These are phyloP conservation scores for Escovopsis sp. DNA, from an alignment of 2,329 filamentous ascomycete genomes.

Conservation along the genomic window DNA sequence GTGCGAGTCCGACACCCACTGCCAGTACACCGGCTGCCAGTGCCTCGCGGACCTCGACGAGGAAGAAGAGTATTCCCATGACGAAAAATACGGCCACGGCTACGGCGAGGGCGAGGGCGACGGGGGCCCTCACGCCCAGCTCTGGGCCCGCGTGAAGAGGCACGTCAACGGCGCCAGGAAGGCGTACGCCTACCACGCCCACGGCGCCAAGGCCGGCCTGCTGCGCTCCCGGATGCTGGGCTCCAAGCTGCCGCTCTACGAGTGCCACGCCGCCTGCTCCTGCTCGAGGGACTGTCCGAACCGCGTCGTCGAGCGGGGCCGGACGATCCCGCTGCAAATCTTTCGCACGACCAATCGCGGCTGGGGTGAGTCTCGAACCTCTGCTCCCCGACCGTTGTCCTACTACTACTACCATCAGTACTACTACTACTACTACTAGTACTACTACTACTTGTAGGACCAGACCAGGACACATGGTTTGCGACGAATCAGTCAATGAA, in stretches of 20 bases:
- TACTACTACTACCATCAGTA: background rate
- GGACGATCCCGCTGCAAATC: slow-evolving; percentile 56
- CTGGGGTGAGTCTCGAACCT: slow-evolving; percentile 44
- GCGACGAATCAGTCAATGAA: too few species aligned
- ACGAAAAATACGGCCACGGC: too few species aligned
- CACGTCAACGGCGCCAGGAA: slow-evolving; percentile 13
- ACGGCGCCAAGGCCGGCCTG: slow-evolving; percentile 34
- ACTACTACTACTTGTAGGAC: too few species aligned
- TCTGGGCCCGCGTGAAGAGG: slow-evolving; percentile 19
- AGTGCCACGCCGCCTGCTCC: slow-evolving; percentile 58
- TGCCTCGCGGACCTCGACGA: slow-evolving; percentile 51
- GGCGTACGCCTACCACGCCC: slow-evolving; percentile 48
- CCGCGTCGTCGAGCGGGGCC: slow-evolving; percentile 59
- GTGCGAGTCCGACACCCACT: slow-evolving; percentile 46
- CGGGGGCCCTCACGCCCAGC: too few species aligned
- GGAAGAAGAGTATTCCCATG: slow-evolving; percentile 22
- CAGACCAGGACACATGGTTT: too few species aligned
- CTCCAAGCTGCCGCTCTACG: slow-evolving; percentile 53
- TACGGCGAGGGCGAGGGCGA: slow-evolving; percentile 18
- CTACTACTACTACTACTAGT: too few species aligned
- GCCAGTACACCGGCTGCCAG: slow-evolving; percentile 50
- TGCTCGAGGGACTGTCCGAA: slow-evolving; percentile 55
- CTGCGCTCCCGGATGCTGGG: slow-evolving; percentile 36
- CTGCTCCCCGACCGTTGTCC: background rate
- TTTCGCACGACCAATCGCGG: slow-evolving; percentile 59